These are phyloP conservation scores for Panicum virgatum DNA, from an alignment of 202 grass and related monocot species.

Conservation along the genomic window DNA sequence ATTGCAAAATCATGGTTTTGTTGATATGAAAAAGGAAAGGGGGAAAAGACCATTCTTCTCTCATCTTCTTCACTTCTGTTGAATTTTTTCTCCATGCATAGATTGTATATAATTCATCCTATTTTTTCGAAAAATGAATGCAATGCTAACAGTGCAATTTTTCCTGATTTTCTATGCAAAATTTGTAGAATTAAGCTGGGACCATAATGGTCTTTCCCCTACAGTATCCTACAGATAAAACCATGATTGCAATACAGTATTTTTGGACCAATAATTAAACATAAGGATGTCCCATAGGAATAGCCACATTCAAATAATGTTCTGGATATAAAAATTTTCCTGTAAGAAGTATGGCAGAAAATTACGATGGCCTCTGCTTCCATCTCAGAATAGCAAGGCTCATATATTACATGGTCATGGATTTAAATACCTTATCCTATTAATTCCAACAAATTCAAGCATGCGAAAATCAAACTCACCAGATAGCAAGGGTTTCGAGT, in stretches of 20 bases:
- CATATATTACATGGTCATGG: neutral
- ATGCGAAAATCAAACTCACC: slow-evolving; percentile 17
- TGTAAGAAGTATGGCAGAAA: neutral
- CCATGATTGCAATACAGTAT: neutral
- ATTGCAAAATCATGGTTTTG: neutral
- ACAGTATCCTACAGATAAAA: too few species aligned
- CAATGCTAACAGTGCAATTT: neutral
- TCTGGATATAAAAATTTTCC: neutral
- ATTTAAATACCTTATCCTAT: neutral
- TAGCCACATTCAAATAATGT: neutral
- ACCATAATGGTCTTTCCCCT: neutral
- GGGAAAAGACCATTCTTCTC: neutral
- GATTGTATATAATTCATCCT: neutral
- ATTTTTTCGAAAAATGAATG: neutral
- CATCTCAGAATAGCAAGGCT: neutral
- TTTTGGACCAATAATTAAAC: neutral
- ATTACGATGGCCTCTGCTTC: neutral
- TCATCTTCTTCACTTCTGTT: neutral
- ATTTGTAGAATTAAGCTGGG: neutral
- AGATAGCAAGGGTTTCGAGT: neutral
- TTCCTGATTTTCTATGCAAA: neutral
- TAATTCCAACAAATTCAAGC: neutral
- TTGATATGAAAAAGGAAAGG: neutral
- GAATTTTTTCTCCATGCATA: neutral
- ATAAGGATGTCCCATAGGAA: neutral